Conservation (phyloP, 179 eudicot genomes). For the Heliamphora pulchella region DNA sequence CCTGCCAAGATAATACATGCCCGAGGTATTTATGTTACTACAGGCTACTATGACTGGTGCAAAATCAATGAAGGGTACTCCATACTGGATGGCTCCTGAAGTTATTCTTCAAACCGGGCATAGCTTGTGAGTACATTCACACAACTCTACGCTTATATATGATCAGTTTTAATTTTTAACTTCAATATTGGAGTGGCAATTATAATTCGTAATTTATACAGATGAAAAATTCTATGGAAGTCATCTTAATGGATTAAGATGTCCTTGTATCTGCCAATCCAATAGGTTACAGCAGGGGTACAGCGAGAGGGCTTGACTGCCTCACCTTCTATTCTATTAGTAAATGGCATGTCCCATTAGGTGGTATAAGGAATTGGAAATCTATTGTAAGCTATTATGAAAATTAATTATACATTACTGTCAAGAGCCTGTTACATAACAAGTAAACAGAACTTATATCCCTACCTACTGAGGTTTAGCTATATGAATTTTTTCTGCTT, state of each 20-base stretch:
- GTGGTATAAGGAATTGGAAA: too few species aligned
- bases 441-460: neutral
- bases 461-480: neutral
- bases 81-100: slow-evolving; percentile 97
- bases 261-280: neutral
- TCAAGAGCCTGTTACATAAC: neutral
- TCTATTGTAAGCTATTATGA: neutral
- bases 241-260: neutral
- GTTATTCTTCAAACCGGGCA: slow-evolving; percentile 88
- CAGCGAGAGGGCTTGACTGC: too few species aligned
- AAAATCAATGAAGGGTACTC: slow-evolving; percentile 93
- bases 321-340: too few species aligned
- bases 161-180: neutral
- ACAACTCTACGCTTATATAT: neutral
- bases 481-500: neutral
- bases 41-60: slow-evolving; percentile 88
- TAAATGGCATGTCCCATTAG: too few species aligned
- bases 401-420: neutral
- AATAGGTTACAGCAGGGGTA: neutral
- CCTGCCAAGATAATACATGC: neutral
- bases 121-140: slow-evolving; percentile 50
- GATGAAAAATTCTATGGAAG: neutral
- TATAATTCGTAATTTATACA: neutral
- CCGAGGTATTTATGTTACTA: slow-evolving; percentile 8
- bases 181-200: neutral